A percentile compares a stretch with the other conserved stretches of the same genome.
phyloP scores from a whole-genome alignment of 306 rosid genomes.

The Pyrus pyrifolia region DNA sequence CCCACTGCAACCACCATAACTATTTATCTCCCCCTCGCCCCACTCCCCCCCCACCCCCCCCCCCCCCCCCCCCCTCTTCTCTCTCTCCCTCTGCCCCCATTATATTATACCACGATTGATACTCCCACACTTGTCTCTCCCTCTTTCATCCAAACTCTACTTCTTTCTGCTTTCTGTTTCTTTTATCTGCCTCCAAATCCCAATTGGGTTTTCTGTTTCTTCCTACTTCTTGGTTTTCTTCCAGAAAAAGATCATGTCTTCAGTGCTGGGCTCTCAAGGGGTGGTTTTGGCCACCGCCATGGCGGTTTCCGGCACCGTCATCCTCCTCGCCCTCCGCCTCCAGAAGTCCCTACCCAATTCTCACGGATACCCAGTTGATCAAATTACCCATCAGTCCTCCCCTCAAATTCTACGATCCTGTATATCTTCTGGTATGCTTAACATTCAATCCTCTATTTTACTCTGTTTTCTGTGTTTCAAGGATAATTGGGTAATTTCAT shows the following conservation, averaged over 20 bases:
- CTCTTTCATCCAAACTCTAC: background rate
- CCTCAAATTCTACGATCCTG: constrained; percentile 67
- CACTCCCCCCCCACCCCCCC: background rate
- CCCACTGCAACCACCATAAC: constrained; percentile 9
- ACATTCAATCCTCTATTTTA: background rate
- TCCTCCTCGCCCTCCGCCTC: constrained; percentile 75
- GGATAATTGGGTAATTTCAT: background rate
- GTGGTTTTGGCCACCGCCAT: constrained; percentile 92
- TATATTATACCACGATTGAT: background rate
- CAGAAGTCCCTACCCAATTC: constrained; percentile 41
- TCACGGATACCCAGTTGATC: constrained; percentile 26
- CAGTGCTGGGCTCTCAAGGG: constrained; percentile 63
- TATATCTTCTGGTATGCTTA: constrained; percentile 59
- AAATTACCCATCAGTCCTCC: constrained; percentile 18
- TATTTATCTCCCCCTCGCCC: background rate
- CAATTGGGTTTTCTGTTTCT: background rate
- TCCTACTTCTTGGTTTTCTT: background rate
- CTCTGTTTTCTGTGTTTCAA: background rate
- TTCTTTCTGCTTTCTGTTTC: background rate
- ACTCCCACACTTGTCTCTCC: background rate
- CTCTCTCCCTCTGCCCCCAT: background rate
- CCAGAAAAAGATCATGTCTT: constrained; percentile 32
- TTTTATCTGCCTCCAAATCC: background rate
- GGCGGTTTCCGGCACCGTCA: constrained; percentile 95
- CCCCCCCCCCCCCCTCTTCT: background rate